These are phyloP conservation scores for Hypoxylon sp. DNA, from an alignment of 2,329 filamentous ascomycete genomes.

Conservation along the genomic window DNA sequence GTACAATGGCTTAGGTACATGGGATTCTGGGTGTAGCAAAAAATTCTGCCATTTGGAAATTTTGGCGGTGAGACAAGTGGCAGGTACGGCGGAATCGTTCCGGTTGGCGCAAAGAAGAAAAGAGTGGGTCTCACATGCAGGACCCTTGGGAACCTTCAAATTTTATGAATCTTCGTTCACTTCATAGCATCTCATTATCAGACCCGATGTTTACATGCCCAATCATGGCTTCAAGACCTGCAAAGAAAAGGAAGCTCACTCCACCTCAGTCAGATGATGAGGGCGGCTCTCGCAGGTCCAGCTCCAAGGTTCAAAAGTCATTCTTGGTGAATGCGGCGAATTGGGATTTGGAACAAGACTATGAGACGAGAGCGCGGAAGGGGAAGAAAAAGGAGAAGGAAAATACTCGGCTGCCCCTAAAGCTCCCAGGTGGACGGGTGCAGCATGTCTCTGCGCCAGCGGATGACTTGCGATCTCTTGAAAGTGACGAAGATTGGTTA, in stretches of 20 bases:
- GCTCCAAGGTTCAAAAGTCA: conserved; percentile 64
- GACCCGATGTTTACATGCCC: conserved; percentile 23
- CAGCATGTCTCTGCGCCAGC: conserved; percentile 69
- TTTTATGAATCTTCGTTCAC: conserved; percentile 33
- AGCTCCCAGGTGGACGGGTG: conserved; percentile 81
- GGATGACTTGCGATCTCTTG: conserved; percentile 69
- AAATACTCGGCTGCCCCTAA: conserved; percentile 83
- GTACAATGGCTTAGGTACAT: too few species aligned
- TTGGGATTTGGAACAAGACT: conserved; percentile 94
- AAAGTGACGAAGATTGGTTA: conserved; percentile 74
- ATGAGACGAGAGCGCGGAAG: conserved; percentile 84
- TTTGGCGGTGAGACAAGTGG: conserved; percentile 44
- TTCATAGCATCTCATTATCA: conserved; percentile 13
- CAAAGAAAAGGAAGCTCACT: conserved; percentile 70
- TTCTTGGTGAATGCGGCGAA: conserved; percentile 81
- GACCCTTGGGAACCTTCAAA: conserved; percentile 33
- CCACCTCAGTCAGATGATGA: conserved; percentile 64
- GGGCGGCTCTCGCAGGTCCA: conserved; percentile 49
- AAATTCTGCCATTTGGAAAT: conserved; percentile 47
- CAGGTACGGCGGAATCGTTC: conserved; percentile 39
- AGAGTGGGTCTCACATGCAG: conserved; percentile 36
- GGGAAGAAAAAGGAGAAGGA: conserved; percentile 77
- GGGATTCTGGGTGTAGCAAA: conserved; percentile 15
- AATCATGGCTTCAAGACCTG: conserved; percentile 62
- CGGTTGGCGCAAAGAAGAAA: conserved; percentile 37